Conservation (phyloP, 169 alveolate genomes). For the Plasmodium adleri region DNA sequence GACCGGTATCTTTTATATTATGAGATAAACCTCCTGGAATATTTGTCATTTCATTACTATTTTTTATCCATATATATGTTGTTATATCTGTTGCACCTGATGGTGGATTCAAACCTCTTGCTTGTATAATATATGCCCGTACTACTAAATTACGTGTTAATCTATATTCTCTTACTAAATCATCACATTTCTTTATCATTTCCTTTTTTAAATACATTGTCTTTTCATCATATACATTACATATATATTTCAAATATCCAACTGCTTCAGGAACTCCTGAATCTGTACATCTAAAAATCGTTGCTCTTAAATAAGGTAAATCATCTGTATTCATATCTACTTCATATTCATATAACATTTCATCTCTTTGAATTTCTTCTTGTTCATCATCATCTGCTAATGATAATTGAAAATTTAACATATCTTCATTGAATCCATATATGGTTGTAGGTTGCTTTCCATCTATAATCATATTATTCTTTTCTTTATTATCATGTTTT, state of each 20-base stretch:
- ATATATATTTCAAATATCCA: slow-evolving; percentile 89
- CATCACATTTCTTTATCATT: slow-evolving; percentile 71
- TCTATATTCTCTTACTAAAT: slow-evolving; percentile 72
- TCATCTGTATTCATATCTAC: slow-evolving; percentile 88
- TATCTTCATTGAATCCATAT: slow-evolving; percentile 63
- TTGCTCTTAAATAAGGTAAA: slow-evolving; percentile 89
- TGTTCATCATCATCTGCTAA: slow-evolving; percentile 82
- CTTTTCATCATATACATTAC: slow-evolving; percentile 80
- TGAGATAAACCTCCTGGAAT: slow-evolving; percentile 85
- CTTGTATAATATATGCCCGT: slow-evolving; percentile 90
- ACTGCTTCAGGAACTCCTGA: slow-evolving; percentile 92
- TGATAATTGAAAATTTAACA: slow-evolving; percentile 72
- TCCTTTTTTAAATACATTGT: slow-evolving; percentile 58
- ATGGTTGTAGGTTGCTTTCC: slow-evolving; percentile 2
- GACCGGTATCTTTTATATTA: slow-evolving; percentile 86
- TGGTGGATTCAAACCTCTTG: slow-evolving; percentile 90
- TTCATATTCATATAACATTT: slow-evolving; percentile 90
- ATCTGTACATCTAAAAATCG: slow-evolving; percentile 89
- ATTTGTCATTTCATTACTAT: slow-evolving; percentile 83
- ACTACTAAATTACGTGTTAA: slow-evolving; percentile 83
- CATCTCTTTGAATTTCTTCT: slow-evolving; percentile 87
- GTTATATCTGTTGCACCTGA: slow-evolving; percentile 87
- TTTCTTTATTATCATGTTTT: slow-evolving; percentile 20
- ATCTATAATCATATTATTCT: not conserved
- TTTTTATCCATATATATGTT: slow-evolving; percentile 88